These are phyloP conservation scores for Candida oleophila DNA, from an alignment of 805 yeast species.

Conservation along the genomic window DNA sequence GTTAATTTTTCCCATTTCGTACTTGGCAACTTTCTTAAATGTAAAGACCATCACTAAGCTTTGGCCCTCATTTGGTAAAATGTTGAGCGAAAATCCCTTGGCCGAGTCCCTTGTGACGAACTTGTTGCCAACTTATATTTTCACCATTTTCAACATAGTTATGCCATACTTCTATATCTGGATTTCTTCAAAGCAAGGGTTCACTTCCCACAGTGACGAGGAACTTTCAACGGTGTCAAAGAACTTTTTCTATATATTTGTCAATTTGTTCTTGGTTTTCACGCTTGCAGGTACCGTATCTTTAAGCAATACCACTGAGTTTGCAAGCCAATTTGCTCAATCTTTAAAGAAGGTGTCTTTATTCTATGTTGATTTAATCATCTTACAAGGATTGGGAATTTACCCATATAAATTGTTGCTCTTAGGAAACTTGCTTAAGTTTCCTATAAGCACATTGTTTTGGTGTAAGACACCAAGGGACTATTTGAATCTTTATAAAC, in stretches of 20 bases:
- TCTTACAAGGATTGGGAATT: conserved; percentile 83
- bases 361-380: conserved; percentile 85
- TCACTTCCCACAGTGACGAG: conserved; percentile 87
- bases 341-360: conserved; percentile 76
- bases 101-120: conserved; percentile 82
- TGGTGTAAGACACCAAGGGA: conserved; percentile 86
- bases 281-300: conserved; percentile 93
- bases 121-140: conserved; percentile 85
- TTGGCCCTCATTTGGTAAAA: conserved; percentile 79
- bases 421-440: conserved; percentile 72
- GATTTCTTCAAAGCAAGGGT: conserved; percentile 82
- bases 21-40: conserved; percentile 79
- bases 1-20: conserved; percentile 80
- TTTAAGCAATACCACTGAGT: conserved; percentile 72
- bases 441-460: conserved; percentile 52
- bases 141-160: conserved; percentile 76
- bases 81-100: conserved; percentile 64
- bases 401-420: conserved; percentile 85
- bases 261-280: conserved; percentile 88
- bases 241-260: conserved; percentile 92
- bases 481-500: conserved; percentile 69
- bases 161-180: conserved; percentile 87
- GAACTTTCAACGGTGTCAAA: conserved; percentile 87
- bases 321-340: conserved; percentile 83
- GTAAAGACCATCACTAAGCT: conserved; percentile 72